Evolutionary conservation across 441 rosid species (phyloP).

Genomic region (Adansonia madagascariensis): DNA sequence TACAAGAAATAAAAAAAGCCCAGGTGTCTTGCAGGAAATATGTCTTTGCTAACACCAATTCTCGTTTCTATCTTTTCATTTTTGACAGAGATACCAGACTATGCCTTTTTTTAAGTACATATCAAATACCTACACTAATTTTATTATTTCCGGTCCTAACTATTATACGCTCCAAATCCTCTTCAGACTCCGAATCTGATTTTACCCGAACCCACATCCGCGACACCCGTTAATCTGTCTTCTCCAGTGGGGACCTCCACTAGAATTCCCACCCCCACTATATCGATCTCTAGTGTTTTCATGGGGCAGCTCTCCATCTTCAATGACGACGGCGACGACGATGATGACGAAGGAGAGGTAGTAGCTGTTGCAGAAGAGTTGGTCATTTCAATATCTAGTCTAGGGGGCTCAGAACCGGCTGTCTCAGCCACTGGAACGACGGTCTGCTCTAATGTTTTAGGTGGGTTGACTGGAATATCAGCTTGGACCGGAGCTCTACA

Average conservation of each 20-base stretch:
- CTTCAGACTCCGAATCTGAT: constrained; percentile 36
- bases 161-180: constrained; percentile 43
- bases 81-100: too few relatives aligned
- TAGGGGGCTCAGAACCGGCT: constrained; percentile 7
- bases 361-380: constrained; percentile 23
- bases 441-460: constrained; percentile 2
- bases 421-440: constrained; percentile 7
- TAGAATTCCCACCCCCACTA: constrained; percentile 28
- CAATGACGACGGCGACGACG: constrained; percentile 16
- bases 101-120: too few relatives aligned
- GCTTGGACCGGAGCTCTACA: constrained; percentile 57
- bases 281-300: constrained; percentile 33
- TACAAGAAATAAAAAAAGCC: too few relatives aligned
- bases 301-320: constrained; percentile 36
- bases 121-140: too few relatives aligned
- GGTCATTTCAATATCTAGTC: constrained; percentile 30
- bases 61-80: too few relatives aligned
- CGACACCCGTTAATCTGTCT: constrained; percentile 28
- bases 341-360: constrained; percentile 32
- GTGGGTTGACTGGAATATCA: constrained; percentile 9
- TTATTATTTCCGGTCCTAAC: neutral
- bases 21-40: too few relatives aligned
- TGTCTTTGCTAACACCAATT: too few relatives aligned
- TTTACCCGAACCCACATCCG: constrained; percentile 32
- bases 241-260: constrained; percentile 47